Evolutionary conservation across 345 rosid species (phyloP).

Genomic region (Ailanthus altissimus): DNA sequence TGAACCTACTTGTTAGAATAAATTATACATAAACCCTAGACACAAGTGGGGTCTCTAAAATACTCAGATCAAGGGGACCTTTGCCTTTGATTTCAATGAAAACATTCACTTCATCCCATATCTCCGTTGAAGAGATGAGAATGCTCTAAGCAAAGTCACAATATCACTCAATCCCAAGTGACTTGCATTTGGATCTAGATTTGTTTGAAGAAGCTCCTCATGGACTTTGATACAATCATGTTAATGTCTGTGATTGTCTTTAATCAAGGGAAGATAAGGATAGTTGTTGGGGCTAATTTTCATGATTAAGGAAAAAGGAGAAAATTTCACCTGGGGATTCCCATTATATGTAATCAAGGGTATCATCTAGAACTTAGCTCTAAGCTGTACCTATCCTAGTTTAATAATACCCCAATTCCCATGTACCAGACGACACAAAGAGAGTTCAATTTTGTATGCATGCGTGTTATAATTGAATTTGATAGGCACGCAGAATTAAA

Average conservation of each 20-base stretch:
- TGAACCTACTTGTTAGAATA: slow-evolving; percentile 47
- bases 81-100: slow-evolving; percentile 38
- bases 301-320: not conserved
- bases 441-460: slow-evolving; percentile 33
- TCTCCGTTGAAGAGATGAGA: slow-evolving; percentile 17
- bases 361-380: not conserved
- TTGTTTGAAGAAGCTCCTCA: slow-evolving; percentile 14
- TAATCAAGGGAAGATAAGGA: not conserved
- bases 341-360: not conserved
- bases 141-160: not conserved
- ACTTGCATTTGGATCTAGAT: slow-evolving; percentile 17
- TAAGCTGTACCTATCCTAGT: not conserved
- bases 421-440: slow-evolving; percentile 24
- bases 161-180: slow-evolving; percentile 11
- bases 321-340: slow-evolving; percentile 20
- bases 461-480: slow-evolving; percentile 9
- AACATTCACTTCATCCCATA: slow-evolving; percentile 22
- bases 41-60: slow-evolving; percentile 36
- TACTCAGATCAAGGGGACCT: slow-evolving; percentile 22
- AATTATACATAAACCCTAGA: slow-evolving; percentile 27
- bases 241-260: not conserved
- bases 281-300: not conserved
- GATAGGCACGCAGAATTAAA: not conserved
- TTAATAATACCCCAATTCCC: not conserved
- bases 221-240: not conserved